Percentiles rank a stretch among this genome's conserved stretches.
Conservation (phyloP, 805 yeast genomes). For the Cyberlindnera suaveolens region DNA sequence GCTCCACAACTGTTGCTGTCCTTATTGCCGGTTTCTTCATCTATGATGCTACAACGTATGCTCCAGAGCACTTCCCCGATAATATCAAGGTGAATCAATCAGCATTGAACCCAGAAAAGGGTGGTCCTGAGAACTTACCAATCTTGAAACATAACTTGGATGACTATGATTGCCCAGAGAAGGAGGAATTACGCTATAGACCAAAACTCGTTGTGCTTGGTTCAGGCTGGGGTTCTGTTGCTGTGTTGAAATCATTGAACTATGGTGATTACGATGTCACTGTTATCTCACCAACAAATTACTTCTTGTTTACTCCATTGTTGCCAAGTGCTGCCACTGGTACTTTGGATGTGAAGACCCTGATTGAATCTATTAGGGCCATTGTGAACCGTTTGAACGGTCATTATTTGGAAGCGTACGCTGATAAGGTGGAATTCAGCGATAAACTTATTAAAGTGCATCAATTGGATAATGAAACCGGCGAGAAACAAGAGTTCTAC, state of each 20-base stretch:
- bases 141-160: conserved; percentile 51
- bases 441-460: conserved; percentile 54
- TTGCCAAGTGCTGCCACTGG: conserved; percentile 69
- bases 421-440: conserved; percentile 50
- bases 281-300: conserved; percentile 62
- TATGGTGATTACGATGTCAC: conserved; percentile 57
- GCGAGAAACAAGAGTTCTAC: conserved; percentile 40
- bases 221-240: conserved; percentile 69
- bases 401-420: conserved; percentile 57
- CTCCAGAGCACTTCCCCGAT: conserved; percentile 33
- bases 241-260: conserved; percentile 44
- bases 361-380: conserved; percentile 58
- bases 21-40: conserved; percentile 47
- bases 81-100: conserved; percentile 43
- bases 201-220: conserved; percentile 59
- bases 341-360: conserved; percentile 56
- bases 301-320: conserved; percentile 64
- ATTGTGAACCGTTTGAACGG: conserved; percentile 48
- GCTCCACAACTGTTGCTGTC: conserved; percentile 36
- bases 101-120: conserved; percentile 49
- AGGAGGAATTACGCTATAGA: conserved; percentile 38
- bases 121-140: conserved; percentile 71
- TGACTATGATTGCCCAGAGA: conserved; percentile 45
- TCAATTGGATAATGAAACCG: conserved; percentile 35
- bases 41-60: conserved; percentile 64